These are phyloP conservation scores for Dysphania ambrosioides DNA, from an alignment of 148 eudicot genomes.

Conservation along the genomic window DNA sequence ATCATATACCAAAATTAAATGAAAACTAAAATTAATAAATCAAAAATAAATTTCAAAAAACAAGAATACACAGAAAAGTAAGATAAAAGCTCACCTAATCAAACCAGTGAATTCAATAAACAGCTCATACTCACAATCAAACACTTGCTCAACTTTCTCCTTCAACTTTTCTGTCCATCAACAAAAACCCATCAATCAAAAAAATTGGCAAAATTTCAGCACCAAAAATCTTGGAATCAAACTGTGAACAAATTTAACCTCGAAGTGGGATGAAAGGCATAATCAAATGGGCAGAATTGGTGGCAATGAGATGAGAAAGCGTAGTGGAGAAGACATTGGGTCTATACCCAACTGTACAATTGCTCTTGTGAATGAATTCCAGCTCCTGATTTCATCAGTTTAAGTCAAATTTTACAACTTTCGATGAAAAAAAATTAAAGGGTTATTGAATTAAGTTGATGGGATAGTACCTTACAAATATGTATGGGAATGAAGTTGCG, in stretches of 20 bases:
- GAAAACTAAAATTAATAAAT: neutral
- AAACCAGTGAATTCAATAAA: constrained; percentile 93
- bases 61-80: neutral
- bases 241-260: constrained; percentile 30
- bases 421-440: neutral
- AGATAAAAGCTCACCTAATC: constrained; percentile 53
- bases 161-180: constrained; percentile 40
- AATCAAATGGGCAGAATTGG: constrained; percentile 67
- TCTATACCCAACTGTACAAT: constrained; percentile 83
- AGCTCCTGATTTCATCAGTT: constrained; percentile 49
- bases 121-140: constrained; percentile 77
- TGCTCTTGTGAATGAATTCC: constrained; percentile 88
- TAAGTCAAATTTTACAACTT: neutral
- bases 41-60: neutral
- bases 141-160: constrained; percentile 78
- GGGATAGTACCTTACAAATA: constrained; percentile 46
- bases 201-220: neutral
- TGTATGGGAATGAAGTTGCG: constrained; percentile 46
- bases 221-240: neutral
- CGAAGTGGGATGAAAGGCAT: constrained; percentile 81
- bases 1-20: neutral
- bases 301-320: constrained; percentile 91
- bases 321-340: constrained; percentile 93
- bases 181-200: neutral
- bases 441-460: neutral